These are phyloP conservation scores for Diaporthe velutina DNA, from an alignment of 2,329 filamentous ascomycete species.

Conservation along the genomic window DNA sequence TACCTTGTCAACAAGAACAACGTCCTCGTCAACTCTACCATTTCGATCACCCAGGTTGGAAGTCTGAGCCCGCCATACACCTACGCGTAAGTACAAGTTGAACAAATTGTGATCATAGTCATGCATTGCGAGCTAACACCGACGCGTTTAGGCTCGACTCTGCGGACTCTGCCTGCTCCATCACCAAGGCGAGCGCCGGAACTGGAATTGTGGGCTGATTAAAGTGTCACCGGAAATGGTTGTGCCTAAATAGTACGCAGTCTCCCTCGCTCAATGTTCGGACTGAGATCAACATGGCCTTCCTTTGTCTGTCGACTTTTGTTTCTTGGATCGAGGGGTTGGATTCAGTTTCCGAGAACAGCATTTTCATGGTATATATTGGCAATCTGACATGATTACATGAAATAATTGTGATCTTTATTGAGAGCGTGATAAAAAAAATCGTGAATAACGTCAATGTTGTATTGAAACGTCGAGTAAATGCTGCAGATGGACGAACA, in stretches of 20 bases:
- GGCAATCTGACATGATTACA: neutral
- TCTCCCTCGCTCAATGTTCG: neutral
- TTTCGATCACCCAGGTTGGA: conserved; percentile 50
- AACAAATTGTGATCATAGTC: neutral
- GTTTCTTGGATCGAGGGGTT: neutral
- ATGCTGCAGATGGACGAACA: too few relatives aligned
- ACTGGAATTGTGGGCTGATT: conserved; percentile 32
- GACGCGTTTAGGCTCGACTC: conserved; percentile 14
- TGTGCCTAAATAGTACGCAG: neutral
- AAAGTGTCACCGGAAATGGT: neutral
- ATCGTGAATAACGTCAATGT: neutral
- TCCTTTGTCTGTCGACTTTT: neutral
- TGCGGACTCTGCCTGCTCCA: conserved; percentile 31
- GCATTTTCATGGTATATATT: conserved; percentile 7
- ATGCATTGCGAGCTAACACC: neutral
- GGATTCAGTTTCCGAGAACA: neutral
- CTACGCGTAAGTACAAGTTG: conserved; percentile 48
- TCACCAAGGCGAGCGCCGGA: conserved; percentile 26
- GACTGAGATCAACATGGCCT: neutral
- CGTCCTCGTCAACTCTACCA: conserved; percentile 54
- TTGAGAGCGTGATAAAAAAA: neutral
- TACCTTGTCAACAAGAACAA: conserved; percentile 60
- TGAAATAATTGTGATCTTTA: neutral
- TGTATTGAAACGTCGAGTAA: neutral
- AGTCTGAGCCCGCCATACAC: conserved; percentile 51